Base-by-base conservation (phyloP, 352 stramenopile genomes). In the Globisporangium heterothallicum region DNA sequence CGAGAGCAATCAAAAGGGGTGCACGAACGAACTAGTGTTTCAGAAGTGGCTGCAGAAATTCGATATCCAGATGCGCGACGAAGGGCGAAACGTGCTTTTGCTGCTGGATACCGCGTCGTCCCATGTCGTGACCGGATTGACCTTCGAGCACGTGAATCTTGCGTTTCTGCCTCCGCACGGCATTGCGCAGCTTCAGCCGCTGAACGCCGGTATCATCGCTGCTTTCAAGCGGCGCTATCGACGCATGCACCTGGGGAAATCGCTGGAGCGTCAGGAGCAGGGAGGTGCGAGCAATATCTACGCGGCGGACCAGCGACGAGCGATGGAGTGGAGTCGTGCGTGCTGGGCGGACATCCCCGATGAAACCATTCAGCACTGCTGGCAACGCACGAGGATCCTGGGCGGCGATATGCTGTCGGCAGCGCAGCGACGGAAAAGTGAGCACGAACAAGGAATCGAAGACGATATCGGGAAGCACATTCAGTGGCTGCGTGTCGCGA, bases 151-250 rank as follows among this genome's bases (percentile, higher is more conserved):
- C 56, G 49, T 63, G 8, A 14, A 51, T 7, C 16, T 54, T 36
- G 44, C 53, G 44, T 46, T 55, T 16, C 22, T 55, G 32, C 34
- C 47, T 19, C n/a, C 8, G 12, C 29, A 27, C 12, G 10, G 30
- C 42, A 41, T 21, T 5, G 24, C 30, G 2, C 48, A 52, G 49
- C 47, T 53, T 6, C 56, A 63, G 42, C 56, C 56, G 18, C 46
- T 63, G 36, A 41, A 63, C 41, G 36, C 25, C 30, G 56, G 56
- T 19, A 53, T 58, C 56, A 58, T 38, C 14, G 38, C 32, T 6
- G 48, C 48, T 9, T 61, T 61, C 45, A 61, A 61, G 54, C 52
- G 29, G 27, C 24, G 34, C 26, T 61, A 55, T 40, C 54, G 54
- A 29, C 36, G 38, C 21, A 41, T 56, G 29, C 54, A 51, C 19